Evolutionary conservation across 192 early-diverging fungal genomes (phyloP), one percentile per base, ranked within the genome.

Genomic region (Gamsiella multidivaricata): DNA sequence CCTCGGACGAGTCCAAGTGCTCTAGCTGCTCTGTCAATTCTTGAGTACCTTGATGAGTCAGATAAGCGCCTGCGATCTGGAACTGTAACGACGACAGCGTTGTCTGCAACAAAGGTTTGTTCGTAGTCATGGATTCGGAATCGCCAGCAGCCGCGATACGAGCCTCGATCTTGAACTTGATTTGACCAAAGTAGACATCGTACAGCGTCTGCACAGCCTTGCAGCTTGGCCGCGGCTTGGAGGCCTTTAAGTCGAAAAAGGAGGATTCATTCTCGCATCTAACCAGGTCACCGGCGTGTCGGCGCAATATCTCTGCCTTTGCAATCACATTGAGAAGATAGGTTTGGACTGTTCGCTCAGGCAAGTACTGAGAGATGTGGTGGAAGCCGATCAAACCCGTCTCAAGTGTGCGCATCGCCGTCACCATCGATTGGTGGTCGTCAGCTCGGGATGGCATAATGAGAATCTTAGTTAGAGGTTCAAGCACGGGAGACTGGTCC

Each of bases 351-450:
- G 23, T 56, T 5, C 26, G 3, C 33, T 47, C 22, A 3, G 65
- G 32, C 10, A 68, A 26, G 15, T 25, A 47, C 22, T 51, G 43
- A 0, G 28, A 22, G 10, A 68, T 14, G 43, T 68, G 54, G n/a
- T 58, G 23, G 55, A 68, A 68, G 0, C 32, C 54, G 20, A 68
- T 10, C 23, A 68, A 46, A 10, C 55, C 65, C 47, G 58, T 52
- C 5, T 68, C 34, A 0, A 58, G 7, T 1, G 22, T 25, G 23
- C 55, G 42, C 47, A 68, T 37, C 23, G 46, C 17, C 3, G n/a
- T 49, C 0, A 33, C 22, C 65, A 32, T 37, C 17, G 22, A 45
- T 11, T 9, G 8, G 17, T 28, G 46, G 20, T 37, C 54, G 4
- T 59, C 43, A 26, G 26, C 47, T 7, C 37, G 11, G 12, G 28